Evolutionary conservation across 176 grass and related monocot genomes (phyloP).

Genomic region (Hyparrhenia diplandra): DNA sequence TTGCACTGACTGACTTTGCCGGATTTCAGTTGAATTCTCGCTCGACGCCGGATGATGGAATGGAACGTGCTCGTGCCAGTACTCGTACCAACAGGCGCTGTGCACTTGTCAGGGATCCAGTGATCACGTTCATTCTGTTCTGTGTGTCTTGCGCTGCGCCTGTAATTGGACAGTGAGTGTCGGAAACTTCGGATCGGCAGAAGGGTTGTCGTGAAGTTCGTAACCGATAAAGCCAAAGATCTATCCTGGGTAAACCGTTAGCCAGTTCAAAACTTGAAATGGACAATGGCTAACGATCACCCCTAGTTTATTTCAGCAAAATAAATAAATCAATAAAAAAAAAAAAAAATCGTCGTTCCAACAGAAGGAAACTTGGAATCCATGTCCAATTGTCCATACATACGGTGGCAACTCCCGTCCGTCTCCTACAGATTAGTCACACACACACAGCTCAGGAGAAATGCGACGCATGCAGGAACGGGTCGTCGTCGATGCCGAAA

Average conservation of each 20-base stretch:
- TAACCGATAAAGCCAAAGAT: background rate
- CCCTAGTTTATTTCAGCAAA: too few relatives aligned
- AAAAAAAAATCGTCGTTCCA: too few relatives aligned
- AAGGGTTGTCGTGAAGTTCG: background rate
- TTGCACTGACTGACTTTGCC: conserved; percentile 23
- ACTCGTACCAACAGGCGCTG: background rate
- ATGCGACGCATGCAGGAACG: background rate
- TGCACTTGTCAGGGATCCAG: background rate
- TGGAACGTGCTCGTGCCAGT: background rate
- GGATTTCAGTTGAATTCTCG: background rate
- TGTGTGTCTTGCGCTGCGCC: background rate
- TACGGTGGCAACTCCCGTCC: background rate
- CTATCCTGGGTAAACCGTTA: background rate
- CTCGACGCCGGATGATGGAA: background rate
- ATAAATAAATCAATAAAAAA: too few relatives aligned
- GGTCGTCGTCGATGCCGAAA: background rate
- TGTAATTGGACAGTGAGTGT: background rate
- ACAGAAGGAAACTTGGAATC: background rate
- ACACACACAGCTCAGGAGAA: too few relatives aligned
- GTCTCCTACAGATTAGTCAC: background rate
- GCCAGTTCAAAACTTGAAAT: background rate
- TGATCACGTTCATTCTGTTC: background rate
- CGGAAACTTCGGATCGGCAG: background rate
- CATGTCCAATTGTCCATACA: background rate
- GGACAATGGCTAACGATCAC: too few relatives aligned